Base-by-base conservation (phyloP, 2,329 filamentous ascomycete genomes). In the Fusarium sp. region DNA sequence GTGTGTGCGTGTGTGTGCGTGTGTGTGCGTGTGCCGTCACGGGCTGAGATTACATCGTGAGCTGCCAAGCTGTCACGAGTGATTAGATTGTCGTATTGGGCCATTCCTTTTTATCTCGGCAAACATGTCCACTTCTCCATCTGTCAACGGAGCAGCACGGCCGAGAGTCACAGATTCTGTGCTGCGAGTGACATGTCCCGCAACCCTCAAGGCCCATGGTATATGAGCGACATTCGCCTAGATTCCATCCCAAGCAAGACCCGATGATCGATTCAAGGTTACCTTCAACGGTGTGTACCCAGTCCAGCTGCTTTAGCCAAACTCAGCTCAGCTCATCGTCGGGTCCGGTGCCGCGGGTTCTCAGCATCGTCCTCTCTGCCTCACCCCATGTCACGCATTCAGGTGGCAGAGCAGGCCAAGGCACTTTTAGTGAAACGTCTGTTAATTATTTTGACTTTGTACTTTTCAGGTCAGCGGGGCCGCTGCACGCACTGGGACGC, bases 271-370 rank as follows among this genome's bases (percentile, higher is more conserved):
- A 39, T 39, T 39, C 25, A 23, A 39, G 21, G 37, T 52, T 37
- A 37, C 36, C n/a, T 54, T 42, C 42, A 48, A 31, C 41, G 39
- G 29, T 11, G 33, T 14, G 13, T 33, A 33, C 31, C 31, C 31
- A 29, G 27, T 13, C 14, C 31, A 14, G 27, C 25, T n/a, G 8
- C 8, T 29, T 39, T 33, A 44, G 38, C 45, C 35, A 11, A 33
- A 51, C 23, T 44, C 21, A 49, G 21, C 36, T 57, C 45, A 57
- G 54, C 53, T 57, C 44, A 23, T 43, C n/a, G 49, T 27, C 32
- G 31, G 29, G 25, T 39, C 38, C 29, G 4, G 21, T 29, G 36
- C 35, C 56, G 42, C 46, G 56, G 56, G 27, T 59, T 59, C 54
- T 39, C 29, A 55, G 38, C 36, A 43, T 57, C 32, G 15, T 29